A percentile compares a stretch with the other conserved stretches of the same genome.
Conservation (phyloP, 2,329 filamentous ascomycete genomes). For the Plectosphaerella sp. region DNA sequence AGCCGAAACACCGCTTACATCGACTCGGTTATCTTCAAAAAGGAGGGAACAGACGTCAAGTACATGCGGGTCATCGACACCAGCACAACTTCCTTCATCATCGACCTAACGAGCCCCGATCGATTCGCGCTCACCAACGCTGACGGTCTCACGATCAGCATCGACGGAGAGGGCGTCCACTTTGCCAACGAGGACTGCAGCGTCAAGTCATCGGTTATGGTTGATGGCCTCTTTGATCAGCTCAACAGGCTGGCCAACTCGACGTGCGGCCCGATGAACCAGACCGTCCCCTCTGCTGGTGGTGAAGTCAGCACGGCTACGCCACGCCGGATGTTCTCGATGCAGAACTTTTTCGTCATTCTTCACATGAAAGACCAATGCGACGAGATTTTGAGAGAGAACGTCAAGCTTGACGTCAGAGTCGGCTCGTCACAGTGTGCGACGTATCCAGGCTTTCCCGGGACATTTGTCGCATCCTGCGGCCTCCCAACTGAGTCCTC, state of each 20-base stretch:
- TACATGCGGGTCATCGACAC: conserved; percentile 27
- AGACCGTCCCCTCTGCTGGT: not conserved
- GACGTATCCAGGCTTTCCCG: not conserved
- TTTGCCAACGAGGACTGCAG: conserved; percentile 27
- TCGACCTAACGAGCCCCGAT: conserved; percentile 28
- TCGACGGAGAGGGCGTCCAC: conserved; percentile 26
- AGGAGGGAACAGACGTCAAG: conserved; percentile 23
- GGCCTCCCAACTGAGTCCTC: conserved; percentile 27
- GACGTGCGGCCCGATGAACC: conserved; percentile 16
- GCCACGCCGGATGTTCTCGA: not conserved
- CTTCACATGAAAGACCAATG: conserved; percentile 31
- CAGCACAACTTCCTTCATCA: conserved; percentile 17
- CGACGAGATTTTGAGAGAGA: conserved; percentile 17
- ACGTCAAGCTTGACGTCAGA: conserved; percentile 22
- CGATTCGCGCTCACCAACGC: conserved; percentile 25
- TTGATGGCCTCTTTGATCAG: conserved; percentile 27
- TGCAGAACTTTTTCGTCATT: conserved; percentile 20
- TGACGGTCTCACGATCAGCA: conserved; percentile 23
- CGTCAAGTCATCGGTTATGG: conserved; percentile 24
- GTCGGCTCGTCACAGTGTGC: conserved; percentile 26
- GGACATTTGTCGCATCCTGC: conserved; percentile 22
- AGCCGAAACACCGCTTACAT: conserved; percentile 26
- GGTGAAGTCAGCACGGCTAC: not conserved
- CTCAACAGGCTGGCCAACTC: conserved; percentile 23
- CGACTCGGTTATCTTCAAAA: conserved; percentile 28